A percentile compares a stretch with the other conserved stretches of the same genome.
Evolutionary conservation across 1,139 yeast genomes (phyloP).

Genomic region (Kluyveromyces sp.): DNA sequence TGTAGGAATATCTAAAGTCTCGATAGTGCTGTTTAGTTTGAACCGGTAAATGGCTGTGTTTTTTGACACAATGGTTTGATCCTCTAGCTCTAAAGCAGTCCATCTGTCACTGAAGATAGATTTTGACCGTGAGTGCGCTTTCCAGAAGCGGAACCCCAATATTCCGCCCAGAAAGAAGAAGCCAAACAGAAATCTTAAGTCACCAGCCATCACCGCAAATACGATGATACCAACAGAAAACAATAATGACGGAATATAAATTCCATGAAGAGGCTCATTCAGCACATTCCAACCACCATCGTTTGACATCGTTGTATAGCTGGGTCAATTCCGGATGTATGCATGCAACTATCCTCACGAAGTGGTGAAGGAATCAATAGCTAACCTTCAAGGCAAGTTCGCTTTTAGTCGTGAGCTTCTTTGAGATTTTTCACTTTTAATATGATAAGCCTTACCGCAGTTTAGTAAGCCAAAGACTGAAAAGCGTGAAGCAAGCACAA

Average conservation of each 20-base stretch:
- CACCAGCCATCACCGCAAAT: conserved; percentile 37
- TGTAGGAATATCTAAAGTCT: conserved; percentile 57
- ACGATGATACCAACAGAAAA: conserved; percentile 56
- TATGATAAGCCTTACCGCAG: too few species aligned
- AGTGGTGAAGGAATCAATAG: too few species aligned
- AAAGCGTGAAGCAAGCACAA: too few species aligned
- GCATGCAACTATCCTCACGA: neutral
- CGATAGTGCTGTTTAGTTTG: conserved; percentile 52
- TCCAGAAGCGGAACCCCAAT: conserved; percentile 41
- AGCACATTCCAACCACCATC: conserved; percentile 28
- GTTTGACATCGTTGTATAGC: conserved; percentile 2
- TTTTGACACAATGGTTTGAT: conserved; percentile 61
- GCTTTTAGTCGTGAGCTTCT: too few species aligned
- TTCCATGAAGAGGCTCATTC: conserved; percentile 63
- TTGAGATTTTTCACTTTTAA: neutral
- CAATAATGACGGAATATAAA: conserved; percentile 59
- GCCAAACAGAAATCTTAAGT: conserved; percentile 45
- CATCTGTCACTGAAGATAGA: conserved; percentile 48
- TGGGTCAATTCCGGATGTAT: neutral
- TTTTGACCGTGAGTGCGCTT: conserved; percentile 41
- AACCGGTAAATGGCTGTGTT: conserved; percentile 70
- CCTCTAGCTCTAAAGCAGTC: conserved; percentile 60
- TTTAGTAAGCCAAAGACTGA: too few species aligned
- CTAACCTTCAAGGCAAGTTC: too few species aligned
- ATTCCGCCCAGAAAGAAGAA: conserved; percentile 39